Evolutionary conservation across 305 asterid genomes (phyloP), one percentile per base, ranked within the genome.

Genomic region (Solanum chacoense): DNA sequence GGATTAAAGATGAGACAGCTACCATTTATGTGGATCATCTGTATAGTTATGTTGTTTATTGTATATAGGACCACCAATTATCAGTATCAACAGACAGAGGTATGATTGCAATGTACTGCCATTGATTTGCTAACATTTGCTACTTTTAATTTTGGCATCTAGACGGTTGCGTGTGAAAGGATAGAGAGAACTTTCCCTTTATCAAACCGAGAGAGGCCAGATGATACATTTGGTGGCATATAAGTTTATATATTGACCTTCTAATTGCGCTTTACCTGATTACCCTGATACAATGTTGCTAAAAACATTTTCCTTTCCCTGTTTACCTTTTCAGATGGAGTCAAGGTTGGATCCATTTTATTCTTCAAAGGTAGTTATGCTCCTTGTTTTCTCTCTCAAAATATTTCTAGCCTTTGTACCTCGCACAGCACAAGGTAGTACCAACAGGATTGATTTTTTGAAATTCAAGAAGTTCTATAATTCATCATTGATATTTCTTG

Each of bases 51-150:
- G 98, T 89, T 97, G 91, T 94, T 93, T 88, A 85, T 95, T 85
- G 92, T 97, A 88, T 96, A 96, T 91, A 94, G 95, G 94, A 96
- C 98, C 89, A 95, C 98, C 76, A 94, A 92, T 85, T 95, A 94
- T 93, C 99, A 97, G 94, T 87, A 95, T 93, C 97, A 89, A 89
- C 96, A 93, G 84, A 94, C 98, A 89, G 94, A 95, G 99, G 99
- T 95, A 92, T 88, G 92, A n/a, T 35, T 74, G 74, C 76, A 16
- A 31, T 29, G 40, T 50, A 83, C 42, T 83, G 16, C 40, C 28
- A 29, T 83, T 83, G 42, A 83, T 83, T 83, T 81, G 71, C 86
- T 42, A 28, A 26, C 24, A 81, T 10, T 28, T 42, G 31, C 87
- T 45, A 83, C 73, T 83, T 83, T 29, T 83, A 2, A 10, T 50